Percentiles rank a stretch among this genome's conserved stretches.
phyloP scores from a whole-genome alignment of 306 rosid species.

The Lathyrus tuberosus region DNA sequence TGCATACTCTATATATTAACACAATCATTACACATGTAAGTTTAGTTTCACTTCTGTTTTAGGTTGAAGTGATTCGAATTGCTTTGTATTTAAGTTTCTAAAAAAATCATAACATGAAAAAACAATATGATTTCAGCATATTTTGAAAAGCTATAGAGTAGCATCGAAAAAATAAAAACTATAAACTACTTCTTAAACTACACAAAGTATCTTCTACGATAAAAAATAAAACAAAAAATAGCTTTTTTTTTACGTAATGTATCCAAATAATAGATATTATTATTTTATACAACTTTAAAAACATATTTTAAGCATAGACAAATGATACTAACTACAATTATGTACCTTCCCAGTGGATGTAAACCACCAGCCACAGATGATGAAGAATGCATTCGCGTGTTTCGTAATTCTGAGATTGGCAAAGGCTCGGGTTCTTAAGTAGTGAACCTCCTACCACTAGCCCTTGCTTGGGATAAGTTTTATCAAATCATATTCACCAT shows the following conservation, averaged over 20 bases:
- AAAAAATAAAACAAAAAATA: too few relatives aligned
- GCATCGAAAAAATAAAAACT: neutral
- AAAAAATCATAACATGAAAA: neutral
- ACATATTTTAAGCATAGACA: neutral
- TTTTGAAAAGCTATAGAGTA: neutral
- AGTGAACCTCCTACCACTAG: constrained; percentile 78
- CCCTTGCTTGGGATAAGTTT: too few relatives aligned
- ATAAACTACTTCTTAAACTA: neutral
- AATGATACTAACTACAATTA: constrained; percentile 14
- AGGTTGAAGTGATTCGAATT: too few relatives aligned
- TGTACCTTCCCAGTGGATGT: constrained; percentile 94
- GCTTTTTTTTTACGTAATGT: too few relatives aligned
- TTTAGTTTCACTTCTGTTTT: too few relatives aligned
- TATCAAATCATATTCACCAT: too few relatives aligned
- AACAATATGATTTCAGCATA: neutral
- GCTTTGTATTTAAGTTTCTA: neutral
- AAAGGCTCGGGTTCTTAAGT: constrained; percentile 71
- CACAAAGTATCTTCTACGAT: too few relatives aligned
- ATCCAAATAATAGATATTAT: too few relatives aligned
- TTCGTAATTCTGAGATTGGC: constrained; percentile 74
- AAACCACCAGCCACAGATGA: constrained; percentile 95
- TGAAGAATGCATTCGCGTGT: constrained; percentile 79
- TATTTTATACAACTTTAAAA: neutral
- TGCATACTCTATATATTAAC: too few relatives aligned
- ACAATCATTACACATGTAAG: too few relatives aligned